phyloP scores from a whole-genome alignment of 768 basidiomycete genomes.

The Boletus eberwhitei region DNA sequence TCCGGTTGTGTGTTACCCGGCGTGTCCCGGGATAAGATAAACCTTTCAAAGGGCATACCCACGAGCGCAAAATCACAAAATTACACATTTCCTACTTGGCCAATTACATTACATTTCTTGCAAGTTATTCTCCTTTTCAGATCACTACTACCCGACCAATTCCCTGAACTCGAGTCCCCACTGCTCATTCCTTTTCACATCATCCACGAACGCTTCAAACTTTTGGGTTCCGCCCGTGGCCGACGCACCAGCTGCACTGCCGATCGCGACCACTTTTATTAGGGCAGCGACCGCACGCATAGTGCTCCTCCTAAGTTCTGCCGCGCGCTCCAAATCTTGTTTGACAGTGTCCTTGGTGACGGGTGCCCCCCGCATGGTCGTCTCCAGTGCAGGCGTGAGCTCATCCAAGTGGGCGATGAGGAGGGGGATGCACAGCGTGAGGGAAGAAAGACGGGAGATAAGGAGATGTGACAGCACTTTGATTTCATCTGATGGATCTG shows the following conservation, averaged over 20 bases:
- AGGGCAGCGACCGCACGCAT: slow-evolving; percentile 85
- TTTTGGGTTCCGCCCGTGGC: slow-evolving; percentile 34
- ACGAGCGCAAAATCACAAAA: neutral
- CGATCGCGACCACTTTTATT: slow-evolving; percentile 63
- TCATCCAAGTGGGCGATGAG: slow-evolving; percentile 73
- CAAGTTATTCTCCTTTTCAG: neutral
- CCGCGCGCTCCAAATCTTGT: slow-evolving; percentile 82
- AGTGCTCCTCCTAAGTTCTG: slow-evolving; percentile 89
- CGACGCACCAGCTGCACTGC: slow-evolving; percentile 44
- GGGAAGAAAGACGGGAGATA: slow-evolving; percentile 83
- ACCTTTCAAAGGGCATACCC: neutral
- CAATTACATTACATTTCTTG: neutral
- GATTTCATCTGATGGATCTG: slow-evolving; percentile 93
- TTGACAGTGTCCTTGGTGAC: slow-evolving; percentile 96
- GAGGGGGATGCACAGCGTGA: slow-evolving; percentile 41
- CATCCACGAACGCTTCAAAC: slow-evolving; percentile 80
- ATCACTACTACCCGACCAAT: slow-evolving; percentile 25
- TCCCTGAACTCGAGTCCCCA: slow-evolving; percentile 65
- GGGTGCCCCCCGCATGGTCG: slow-evolving; percentile 84
- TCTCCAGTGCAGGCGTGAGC: slow-evolving; percentile 77
- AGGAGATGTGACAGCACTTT: slow-evolving; percentile 97
- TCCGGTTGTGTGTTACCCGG: neutral
- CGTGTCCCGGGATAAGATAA: neutral
- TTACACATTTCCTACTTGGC: neutral
- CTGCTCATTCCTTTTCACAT: slow-evolving; percentile 58